These are phyloP conservation scores for Globisporangium cystogenes DNA, from an alignment of 352 stramenopile genomes.

Conservation along the genomic window DNA sequence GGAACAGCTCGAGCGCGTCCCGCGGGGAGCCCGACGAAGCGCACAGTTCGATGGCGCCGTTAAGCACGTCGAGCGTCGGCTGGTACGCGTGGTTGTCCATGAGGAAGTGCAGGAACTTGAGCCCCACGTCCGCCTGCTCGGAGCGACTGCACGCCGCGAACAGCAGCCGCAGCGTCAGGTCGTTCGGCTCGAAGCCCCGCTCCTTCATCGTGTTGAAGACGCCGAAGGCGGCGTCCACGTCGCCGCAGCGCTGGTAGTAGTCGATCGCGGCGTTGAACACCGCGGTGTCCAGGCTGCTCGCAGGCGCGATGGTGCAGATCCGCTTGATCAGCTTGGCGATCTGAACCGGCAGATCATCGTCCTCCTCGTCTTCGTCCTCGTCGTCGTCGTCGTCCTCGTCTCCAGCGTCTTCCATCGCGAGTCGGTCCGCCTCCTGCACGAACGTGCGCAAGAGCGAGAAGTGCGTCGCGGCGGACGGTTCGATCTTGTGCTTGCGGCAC, in stretches of 20 bases:
- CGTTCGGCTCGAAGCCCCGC: conserved; percentile 29
- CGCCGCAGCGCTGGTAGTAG: conserved; percentile 45
- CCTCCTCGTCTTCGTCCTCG: conserved; percentile 14
- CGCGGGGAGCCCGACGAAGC: conserved; percentile 38
- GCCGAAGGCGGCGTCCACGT: conserved; percentile 38
- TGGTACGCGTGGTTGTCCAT: conserved; percentile 33
- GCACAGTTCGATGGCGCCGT: conserved; percentile 43
- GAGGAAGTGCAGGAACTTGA: conserved; percentile 60
- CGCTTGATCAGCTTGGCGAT: conserved; percentile 30
- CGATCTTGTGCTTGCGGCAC: conserved; percentile 9
- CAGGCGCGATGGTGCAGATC: conserved; percentile 36
- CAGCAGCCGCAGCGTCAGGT: conserved; percentile 48
- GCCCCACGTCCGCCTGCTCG: conserved; percentile 39
- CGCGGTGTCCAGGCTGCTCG: conserved; percentile 26
- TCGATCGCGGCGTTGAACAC: conserved; percentile 70
- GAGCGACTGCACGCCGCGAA: conserved; percentile 45
- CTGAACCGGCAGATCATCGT: conserved; percentile 16
- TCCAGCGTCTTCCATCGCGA: neutral
- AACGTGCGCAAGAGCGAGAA: conserved; percentile 55
- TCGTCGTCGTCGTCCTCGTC: conserved; percentile 15
- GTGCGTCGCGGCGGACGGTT: conserved; percentile 27
- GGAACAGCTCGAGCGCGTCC: conserved; percentile 43
- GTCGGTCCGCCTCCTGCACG: conserved; percentile 26
- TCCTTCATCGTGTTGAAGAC: conserved; percentile 61
- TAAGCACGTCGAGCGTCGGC: conserved; percentile 41